Evolutionary conservation across 768 basidiomycete species (phyloP), one percentile per base, ranked within the genome.

Genomic region (Thelephora ganbajun): DNA sequence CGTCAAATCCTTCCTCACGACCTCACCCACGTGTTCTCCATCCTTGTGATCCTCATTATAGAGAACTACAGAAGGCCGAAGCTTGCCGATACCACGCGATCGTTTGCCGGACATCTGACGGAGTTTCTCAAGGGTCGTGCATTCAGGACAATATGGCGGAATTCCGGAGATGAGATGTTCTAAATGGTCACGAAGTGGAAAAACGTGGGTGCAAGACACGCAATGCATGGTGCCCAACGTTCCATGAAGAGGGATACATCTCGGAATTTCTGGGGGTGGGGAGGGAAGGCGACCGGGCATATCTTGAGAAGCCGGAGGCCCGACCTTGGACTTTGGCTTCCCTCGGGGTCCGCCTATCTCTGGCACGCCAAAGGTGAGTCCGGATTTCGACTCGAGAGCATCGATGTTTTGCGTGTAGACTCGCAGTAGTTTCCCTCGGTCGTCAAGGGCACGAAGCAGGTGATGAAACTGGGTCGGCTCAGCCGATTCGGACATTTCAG

Each of bases 361-460:
- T 20, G 89, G 88, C 11, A 92, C 71, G n/a, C 90, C 89, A 51
- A 87, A 86, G 1, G 82, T 79, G 9, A 94, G 72, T 3, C 91
- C 91, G n/a, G 76, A 82, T 60, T 89, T 90, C 50, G 69, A 69
- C 59, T 94, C 91, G 36, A 94, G 79, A 20, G 80, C 81, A 60
- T 94, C 91, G 50, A 93, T 93, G 63, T 94, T 93, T 68, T 94
- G 91, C 0, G 91, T 92, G 63, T 93, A 94, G 2, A 90, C 86
- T 20, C 91, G 73, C 34, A 92, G 71, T 3, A 94, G 75, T 51
- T 75, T 74, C 3, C 85, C 83, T 34, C 80, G 71, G 51, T 80
- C 72, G 57, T 93, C 87, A 26, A 93, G 76, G 26, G 71, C 58
- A 37, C 80, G 81, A 26, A 94, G 76, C 20, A 86, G 66, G 11